Base-by-base conservation (phyloP, 352 stramenopile genomes). In the Phytopythium chamaehyphon region DNA sequence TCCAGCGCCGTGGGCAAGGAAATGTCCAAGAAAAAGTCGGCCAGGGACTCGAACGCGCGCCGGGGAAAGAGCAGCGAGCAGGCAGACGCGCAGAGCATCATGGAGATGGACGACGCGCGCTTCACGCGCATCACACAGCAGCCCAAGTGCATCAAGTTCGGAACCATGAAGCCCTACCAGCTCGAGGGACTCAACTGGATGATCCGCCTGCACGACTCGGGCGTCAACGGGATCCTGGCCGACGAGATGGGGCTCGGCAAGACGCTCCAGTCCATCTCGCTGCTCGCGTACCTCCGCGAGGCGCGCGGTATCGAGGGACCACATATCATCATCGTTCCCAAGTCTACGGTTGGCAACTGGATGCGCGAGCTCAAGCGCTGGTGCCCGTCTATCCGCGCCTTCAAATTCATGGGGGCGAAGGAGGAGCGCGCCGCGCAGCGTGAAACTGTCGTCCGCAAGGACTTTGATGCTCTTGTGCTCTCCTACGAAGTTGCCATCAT, bases 341-440 rank as follows among this genome's bases (percentile, higher is more conserved):
- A 99, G 47, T 98, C 96, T 5, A 99, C 97, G 21, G 85, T 99
- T 10, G 94, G 95, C 37, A 99, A 99, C 69, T 99, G 97, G 97
- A 96, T 99, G 91, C 89, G 93, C 55, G 97, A 99, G 69, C 87
- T 99, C 44, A 86, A 97, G 75, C 89, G 96, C 52, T 99, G 96
- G 96, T 90, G 96, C 40, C 97, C 97, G 2, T 83, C 68, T 18
- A 90, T 98, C 57, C 84, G 87, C 14, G 93, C 96, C 6, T 80
- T 98, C 54, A 93, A 98, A 56, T 99, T 99, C 56, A 98, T 99
- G 84, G 97, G 97, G 39, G 81, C 73, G 35, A 97, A 97, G 57
- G 82, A 98, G 6, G 91, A 98, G 59, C 88, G 96, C 40, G 96
- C 93, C n/a, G 71, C 90, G 42, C 83, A 98, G 68, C 70, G 96